Evolutionary conservation across 345 rosid genomes (phyloP), one percentile per base, ranked within the genome.

Genomic region (Garcia nutans): DNA sequence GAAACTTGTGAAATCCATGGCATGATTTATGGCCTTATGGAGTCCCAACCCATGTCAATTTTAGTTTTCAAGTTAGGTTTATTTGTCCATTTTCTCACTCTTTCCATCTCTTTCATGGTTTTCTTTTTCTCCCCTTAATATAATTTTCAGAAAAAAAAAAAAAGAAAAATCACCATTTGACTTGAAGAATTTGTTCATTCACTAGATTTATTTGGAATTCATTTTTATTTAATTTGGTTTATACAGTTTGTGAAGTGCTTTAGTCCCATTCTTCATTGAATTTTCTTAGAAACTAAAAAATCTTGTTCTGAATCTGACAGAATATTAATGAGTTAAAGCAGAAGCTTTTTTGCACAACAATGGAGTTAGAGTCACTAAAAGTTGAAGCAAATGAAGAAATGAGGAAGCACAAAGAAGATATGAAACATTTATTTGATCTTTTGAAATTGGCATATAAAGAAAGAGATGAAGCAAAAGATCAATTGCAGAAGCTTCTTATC

Each of bases 391-490:
- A 71, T n/a, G 91, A 91, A 74, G 89, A 87, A 62, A 59, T 84
- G 66, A 89, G 79, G 42, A 89, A 84, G 81, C 83, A 87, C 75
- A 82, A 72, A 74, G 92, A 91, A 44, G 83, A 88, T 63, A 57
- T 80, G 1, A 86, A 80, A 73, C 82, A 81, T 20, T 76, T 93
- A 61, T 70, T 87, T 54, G 77, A 78, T 74, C 93, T 88, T 65
- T 86, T 93, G 8, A 85, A 90, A 75, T 26, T 82, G 56, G 92
- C 95, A 58, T 80, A 77, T 81, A 89, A 87, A 73, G 95, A 96
- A 81, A 90, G 99, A 80, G 97, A 96, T 68, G 98, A 89, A 55
- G 96, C 97, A 23, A 87, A 85, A 76, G 85, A 81, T 15, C 92
- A 90, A 47, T 78, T 91, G 75, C 93, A 89, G 16, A 88, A 78